Conservation (phyloP, 768 basidiomycete genomes). For the Russula compacta region DNA sequence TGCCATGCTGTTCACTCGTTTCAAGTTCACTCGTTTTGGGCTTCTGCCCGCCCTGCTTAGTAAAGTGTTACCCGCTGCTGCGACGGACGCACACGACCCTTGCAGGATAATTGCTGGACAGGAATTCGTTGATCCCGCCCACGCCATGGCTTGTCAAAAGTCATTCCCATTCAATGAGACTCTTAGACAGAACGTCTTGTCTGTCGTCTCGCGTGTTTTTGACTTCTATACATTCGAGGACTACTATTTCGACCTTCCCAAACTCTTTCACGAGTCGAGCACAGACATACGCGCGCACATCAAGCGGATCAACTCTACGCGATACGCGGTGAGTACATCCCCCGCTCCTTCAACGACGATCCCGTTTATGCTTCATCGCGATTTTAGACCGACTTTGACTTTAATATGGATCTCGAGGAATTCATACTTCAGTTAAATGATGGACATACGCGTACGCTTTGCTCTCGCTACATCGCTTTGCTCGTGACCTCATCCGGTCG, state of each 20-base stretch:
- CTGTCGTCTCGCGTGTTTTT: conserved; percentile 27
- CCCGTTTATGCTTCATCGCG: not conserved
- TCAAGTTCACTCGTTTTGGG: not conserved
- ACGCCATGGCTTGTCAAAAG: conserved; percentile 38
- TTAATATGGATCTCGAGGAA: conserved; percentile 48
- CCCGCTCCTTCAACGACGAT: no score
- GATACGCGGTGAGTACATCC: conserved; percentile 32
- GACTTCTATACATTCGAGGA: conserved; percentile 36
- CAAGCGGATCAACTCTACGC: conserved; percentile 38
- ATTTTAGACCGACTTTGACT: conserved; percentile 56
- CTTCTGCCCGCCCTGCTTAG: not conserved
- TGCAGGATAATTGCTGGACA: conserved; percentile 30
- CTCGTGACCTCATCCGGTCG: not conserved
- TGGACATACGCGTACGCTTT: conserved; percentile 49
- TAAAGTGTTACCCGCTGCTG: not conserved
- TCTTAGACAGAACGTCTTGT: conserved; percentile 30
- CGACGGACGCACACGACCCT: conserved; percentile 10
- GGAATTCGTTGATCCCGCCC: conserved; percentile 39
- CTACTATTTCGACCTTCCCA: conserved; percentile 30
- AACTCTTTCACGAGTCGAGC: conserved; percentile 40
- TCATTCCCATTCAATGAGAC: conserved; percentile 35
- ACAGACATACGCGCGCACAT: conserved; percentile 43
- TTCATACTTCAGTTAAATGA: conserved; percentile 51
- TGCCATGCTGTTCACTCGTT: not conserved
- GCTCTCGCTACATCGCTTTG: not conserved